phyloP scores from a whole-genome alignment of 805 yeast species.

The Diddensiella santjacobensis region DNA sequence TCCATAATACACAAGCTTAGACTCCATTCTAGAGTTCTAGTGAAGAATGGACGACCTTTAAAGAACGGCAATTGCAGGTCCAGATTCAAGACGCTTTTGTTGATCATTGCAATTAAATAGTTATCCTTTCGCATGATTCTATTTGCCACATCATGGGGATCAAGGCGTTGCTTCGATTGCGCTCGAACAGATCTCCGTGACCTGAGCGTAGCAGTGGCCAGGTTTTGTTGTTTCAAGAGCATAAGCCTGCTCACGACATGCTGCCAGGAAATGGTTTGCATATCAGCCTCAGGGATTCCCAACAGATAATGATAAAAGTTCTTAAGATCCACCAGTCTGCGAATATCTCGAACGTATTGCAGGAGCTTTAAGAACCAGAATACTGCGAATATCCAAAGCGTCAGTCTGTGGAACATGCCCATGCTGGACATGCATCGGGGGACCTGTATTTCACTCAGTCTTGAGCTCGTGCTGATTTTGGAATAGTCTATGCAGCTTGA shows the following conservation, averaged over 20 bases:
- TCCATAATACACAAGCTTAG: constrained; percentile 83
- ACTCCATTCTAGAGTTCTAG: constrained; percentile 94
- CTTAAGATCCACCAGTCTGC: constrained; percentile 66
- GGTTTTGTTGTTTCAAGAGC: constrained; percentile 74
- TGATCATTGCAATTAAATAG: constrained; percentile 84
- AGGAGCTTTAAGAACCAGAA: constrained; percentile 38
- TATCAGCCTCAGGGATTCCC: constrained; percentile 69
- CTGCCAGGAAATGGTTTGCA: constrained; percentile 93
- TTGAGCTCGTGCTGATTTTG: constrained; percentile 34
- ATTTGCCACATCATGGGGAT: constrained; percentile 93
- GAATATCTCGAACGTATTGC: constrained; percentile 54
- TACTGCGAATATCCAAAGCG: constrained; percentile 57
- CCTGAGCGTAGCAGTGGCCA: constrained; percentile 47
- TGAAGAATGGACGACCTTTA: constrained; percentile 45
- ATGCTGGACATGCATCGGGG: constrained; percentile 47
- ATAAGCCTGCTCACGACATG: constrained; percentile 73
- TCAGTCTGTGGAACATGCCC: constrained; percentile 50
- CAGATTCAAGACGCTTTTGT: constrained; percentile 68
- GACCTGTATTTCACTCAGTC: constrained; percentile 40
- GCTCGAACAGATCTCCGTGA: constrained; percentile 38
- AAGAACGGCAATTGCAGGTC: constrained; percentile 51
- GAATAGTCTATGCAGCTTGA: constrained; percentile 76
- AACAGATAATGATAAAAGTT: constrained; percentile 73
- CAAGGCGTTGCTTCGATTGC: constrained; percentile 66
- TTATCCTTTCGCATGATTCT: constrained; percentile 94